Evolutionary conservation across 441 rosid species (phyloP).

Genomic region (Adansonia rubrostipa): DNA sequence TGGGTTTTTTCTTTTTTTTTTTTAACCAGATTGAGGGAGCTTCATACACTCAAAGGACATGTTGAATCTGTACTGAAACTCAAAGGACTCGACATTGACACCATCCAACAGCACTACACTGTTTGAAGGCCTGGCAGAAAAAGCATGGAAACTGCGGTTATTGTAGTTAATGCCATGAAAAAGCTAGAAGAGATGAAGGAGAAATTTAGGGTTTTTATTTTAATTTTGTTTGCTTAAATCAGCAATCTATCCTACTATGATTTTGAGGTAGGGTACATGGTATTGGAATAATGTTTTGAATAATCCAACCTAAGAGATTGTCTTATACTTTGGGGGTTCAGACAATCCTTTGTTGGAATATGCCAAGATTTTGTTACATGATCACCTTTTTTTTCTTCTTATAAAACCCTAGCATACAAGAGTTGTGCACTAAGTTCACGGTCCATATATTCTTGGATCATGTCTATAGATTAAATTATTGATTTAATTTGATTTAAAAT

Average conservation of each 20-base stretch:
- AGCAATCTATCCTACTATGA: neutral
- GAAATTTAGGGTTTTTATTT: too few species aligned
- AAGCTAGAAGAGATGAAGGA: neutral
- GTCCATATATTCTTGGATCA: too few species aligned
- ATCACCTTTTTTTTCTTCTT: neutral
- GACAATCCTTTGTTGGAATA: conserved; percentile 26
- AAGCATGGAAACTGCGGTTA: neutral
- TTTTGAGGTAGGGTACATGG: conserved; percentile 5
- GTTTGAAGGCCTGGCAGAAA: conserved; percentile 33
- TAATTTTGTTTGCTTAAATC: neutral
- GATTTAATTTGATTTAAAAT: too few species aligned
- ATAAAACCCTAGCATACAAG: too few species aligned
- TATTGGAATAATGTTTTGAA: conserved; percentile 31
- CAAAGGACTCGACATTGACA: conserved; percentile 69
- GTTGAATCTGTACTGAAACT: conserved; percentile 75
- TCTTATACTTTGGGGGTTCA: neutral
- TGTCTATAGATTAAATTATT: too few species aligned
- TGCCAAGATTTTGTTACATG: conserved; percentile 7
- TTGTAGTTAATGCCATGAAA: neutral
- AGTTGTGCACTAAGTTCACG: too few species aligned
- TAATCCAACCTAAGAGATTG: conserved; percentile 30
- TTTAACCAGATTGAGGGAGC: conserved; percentile 58
- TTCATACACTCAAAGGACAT: conserved; percentile 71
- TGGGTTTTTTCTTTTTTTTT: neutral
- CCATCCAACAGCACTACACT: conserved; percentile 73